Evolutionary conservation across 208 protist species (phyloP).

Genomic region (Leishmania tropica): DNA sequence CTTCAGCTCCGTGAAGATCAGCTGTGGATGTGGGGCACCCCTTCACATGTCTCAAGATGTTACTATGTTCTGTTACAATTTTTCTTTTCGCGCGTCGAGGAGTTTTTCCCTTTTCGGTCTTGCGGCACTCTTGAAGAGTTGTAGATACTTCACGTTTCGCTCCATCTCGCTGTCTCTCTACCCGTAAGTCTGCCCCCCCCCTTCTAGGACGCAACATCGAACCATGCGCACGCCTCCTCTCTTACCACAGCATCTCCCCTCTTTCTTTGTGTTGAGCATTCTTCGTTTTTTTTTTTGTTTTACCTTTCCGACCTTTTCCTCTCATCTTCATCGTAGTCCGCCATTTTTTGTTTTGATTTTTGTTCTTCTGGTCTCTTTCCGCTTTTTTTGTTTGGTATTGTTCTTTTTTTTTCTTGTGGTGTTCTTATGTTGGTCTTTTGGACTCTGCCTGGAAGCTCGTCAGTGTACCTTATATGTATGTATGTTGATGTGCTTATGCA

Average conservation of each 20-base stretch:
- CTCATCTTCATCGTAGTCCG: neutral
- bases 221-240: neutral
- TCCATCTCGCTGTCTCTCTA: neutral
- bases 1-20: neutral
- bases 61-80: neutral
- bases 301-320: neutral
- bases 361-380: neutral
- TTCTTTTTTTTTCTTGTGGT: conserved; percentile 11
- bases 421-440: neutral
- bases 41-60: neutral
- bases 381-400: neutral
- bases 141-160: neutral
- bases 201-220: neutral
- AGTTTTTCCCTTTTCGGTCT: neutral
- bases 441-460: neutral
- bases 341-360: neutral
- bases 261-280: neutral
- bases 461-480: neutral
- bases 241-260: neutral
- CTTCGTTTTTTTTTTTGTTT: neutral
- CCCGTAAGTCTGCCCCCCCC: neutral
- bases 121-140: neutral
- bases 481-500: neutral
- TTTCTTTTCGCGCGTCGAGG: neutral
- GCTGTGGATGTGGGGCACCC: neutral